Base-by-base conservation (phyloP, 305 asterid genomes). In the Plantago rigida region DNA sequence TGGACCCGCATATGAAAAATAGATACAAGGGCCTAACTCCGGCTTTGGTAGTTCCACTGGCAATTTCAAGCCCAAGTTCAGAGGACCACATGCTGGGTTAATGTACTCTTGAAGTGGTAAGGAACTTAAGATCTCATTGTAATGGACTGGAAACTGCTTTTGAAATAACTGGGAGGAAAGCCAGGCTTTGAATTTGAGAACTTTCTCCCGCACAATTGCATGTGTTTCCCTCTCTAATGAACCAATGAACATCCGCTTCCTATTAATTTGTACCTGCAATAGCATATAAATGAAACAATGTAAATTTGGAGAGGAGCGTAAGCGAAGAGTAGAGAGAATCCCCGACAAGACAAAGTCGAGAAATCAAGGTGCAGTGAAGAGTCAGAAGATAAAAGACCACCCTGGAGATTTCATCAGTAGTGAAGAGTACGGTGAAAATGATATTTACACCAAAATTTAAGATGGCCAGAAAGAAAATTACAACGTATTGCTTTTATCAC, bases 51-150 rank as follows among this genome's bases (percentile, higher is more conserved):
- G 67, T 70, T 85, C 90, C 80, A 77, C 73, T 11, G 96, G 92
- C 78, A 78, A 69, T 76, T 82, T 89, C 71, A 75, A 67, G 54
- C 90, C 83, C 73, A 93, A 72, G 77, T 89, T 93, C 75, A 93
- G 77, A 75, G 77, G 79, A 74, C 99, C 97, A 57, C 85, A 82
- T 44, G 76, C 64, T 46, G 96, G 95, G 78, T 84, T 81, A 72
- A 80, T 63, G 70, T 89, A 93, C 75, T 89, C 92, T 66, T 84
- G 84, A 67, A 93, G 89, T 5, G 99, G 99, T 64, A 93, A 77
- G 52, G 83, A 71, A 66, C 73, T 79, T 75, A 85, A 68, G 70
- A 87, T 71, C 78, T 84, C 94, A 54, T 77, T 78, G 76, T 81
- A 81, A 77, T 87, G 95, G 59, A 69, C 67, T 10, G 96, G 97